Evolutionary conservation across 176 grass and related monocot species (phyloP).

Genomic region (Cenchrus fungigraminus): DNA sequence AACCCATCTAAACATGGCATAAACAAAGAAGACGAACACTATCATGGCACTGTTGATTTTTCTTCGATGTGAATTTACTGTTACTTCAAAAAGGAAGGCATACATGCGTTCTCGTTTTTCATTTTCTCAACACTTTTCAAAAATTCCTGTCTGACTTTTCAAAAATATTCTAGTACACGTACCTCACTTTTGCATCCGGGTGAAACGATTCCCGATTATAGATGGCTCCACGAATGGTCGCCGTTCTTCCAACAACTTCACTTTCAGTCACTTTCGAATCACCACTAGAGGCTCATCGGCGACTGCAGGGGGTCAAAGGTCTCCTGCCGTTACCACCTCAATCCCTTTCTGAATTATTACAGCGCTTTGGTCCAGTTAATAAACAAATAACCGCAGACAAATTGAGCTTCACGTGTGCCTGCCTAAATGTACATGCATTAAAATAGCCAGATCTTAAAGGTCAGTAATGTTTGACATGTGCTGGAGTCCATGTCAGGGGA

Average conservation of each 20-base stretch:
- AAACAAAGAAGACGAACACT: neutral
- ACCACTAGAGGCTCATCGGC: neutral
- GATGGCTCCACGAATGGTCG: conserved; percentile 21
- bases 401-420: neutral
- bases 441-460: conserved; percentile 13
- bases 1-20: neutral
- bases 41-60: neutral
- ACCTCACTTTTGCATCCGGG: neutral
- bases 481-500: conserved; percentile 19
- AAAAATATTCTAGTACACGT: neutral
- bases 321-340: neutral
- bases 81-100: neutral
- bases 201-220: conserved; percentile 1
- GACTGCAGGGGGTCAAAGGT: conserved; percentile 24
- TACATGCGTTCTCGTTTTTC: neutral
- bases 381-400: neutral
- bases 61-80: neutral
- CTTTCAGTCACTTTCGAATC: conserved; percentile 20
- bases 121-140: neutral
- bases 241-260: conserved; percentile 14
- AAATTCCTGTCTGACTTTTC: neutral
- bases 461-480: conserved; percentile 33
- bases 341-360: neutral
- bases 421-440: conserved; percentile 9
- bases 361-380: neutral